Conservation (phyloP, 352 stramenopile genomes). For the Phytophthora pseudosyringae region DNA sequence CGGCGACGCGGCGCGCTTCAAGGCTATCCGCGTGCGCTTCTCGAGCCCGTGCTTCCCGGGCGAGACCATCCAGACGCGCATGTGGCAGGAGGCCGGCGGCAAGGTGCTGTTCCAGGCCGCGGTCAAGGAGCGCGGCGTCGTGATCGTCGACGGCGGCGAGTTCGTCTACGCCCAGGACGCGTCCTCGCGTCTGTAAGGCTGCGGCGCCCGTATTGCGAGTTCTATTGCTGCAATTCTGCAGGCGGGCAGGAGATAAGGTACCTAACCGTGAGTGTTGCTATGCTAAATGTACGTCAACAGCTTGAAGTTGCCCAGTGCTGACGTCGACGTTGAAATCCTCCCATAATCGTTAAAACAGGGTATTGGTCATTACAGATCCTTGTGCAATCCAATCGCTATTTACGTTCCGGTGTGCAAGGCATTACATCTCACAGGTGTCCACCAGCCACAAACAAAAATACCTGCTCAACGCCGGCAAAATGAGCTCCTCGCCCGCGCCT, state of each 20-base stretch:
- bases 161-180: constrained; percentile 54
- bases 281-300: constrained; percentile 18
- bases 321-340: constrained; percentile 6
- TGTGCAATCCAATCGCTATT: not conserved
- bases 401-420: constrained; percentile 20
- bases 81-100: constrained; percentile 65
- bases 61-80: constrained; percentile 86
- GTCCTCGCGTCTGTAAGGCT: constrained; percentile 36
- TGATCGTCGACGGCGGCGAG: constrained; percentile 83
- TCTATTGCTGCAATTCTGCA: not conserved
- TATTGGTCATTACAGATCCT: constrained; percentile 10
- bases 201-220: not conserved
- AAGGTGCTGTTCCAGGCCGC: constrained; percentile 79
- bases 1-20: constrained; percentile 74
- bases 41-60: constrained; percentile 87
- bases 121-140: constrained; percentile 75
- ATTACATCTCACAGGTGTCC: constrained; percentile 18
- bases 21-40: constrained; percentile 89
- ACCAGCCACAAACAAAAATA: constrained; percentile 4
- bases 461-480: constrained; percentile 9
- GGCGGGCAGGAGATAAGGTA: not conserved
- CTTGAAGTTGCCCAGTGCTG: constrained; percentile 20
- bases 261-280: constrained; percentile 2
- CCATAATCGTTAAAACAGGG: not conserved
- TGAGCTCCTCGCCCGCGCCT: constrained; percentile 26